phyloP scores from a whole-genome alignment of 2,329 filamentous ascomycete species.

The Stromatinia cepivora region DNA sequence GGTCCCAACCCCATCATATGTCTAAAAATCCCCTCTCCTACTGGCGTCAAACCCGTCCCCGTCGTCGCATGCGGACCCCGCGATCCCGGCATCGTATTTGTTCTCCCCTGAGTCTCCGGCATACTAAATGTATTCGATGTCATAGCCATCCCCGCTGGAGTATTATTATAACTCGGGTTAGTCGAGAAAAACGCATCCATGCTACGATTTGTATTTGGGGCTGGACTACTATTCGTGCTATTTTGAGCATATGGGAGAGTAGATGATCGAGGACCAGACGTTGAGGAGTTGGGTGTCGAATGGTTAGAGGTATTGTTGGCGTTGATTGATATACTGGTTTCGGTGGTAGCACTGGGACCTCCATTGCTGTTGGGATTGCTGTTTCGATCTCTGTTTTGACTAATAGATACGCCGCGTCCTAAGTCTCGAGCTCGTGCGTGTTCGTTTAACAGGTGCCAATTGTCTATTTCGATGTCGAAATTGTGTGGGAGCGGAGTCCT shows the following conservation, averaged over 20 bases:
- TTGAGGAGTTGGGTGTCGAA: constrained; percentile 61
- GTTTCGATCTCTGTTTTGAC: constrained; percentile 16
- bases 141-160: constrained; percentile 29
- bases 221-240: constrained; percentile 48
- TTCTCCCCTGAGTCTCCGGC: constrained; percentile 43
- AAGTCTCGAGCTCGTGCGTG: constrained; percentile 9
- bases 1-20: constrained; percentile 59
- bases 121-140: constrained; percentile 44
- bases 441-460: constrained; percentile 30
- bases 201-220: constrained; percentile 37
- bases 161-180: constrained; percentile 31
- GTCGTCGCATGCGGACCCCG: constrained; percentile 45
- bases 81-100: constrained; percentile 47
- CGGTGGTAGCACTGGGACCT: constrained; percentile 45
- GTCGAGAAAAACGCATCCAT: constrained; percentile 38
- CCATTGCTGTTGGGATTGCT: constrained; percentile 26
- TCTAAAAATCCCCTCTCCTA: constrained; percentile 57
- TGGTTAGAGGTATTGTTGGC: constrained; percentile 46
- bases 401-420: neutral
- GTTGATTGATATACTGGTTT: constrained; percentile 34
- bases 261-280: constrained; percentile 44
- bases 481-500: constrained; percentile 18
- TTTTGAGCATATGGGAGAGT: constrained; percentile 33
- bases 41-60: constrained; percentile 51
- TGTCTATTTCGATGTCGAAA: constrained; percentile 24